Evolutionary conservation across 2,329 filamentous ascomycete genomes (phyloP).

Genomic region (Nectriaceae sp.): DNA sequence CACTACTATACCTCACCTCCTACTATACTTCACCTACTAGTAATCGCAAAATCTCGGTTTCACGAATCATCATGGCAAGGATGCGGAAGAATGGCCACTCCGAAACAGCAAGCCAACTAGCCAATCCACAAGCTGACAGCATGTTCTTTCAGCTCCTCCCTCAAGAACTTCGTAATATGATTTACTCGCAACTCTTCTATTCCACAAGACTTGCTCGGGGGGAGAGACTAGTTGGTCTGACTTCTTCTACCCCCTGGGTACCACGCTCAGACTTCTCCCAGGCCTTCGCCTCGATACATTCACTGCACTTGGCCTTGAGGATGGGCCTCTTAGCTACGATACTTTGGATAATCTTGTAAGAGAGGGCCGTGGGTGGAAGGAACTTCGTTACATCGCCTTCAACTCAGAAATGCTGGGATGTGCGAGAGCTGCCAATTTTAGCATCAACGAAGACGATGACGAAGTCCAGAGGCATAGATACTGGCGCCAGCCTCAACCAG

Average conservation of each 20-base stretch:
- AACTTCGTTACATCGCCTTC: conserved; percentile 12
- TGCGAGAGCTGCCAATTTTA: neutral
- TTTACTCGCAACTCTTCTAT: conserved; percentile 1
- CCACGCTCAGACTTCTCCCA: conserved; percentile 5
- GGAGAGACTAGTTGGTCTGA: neutral
- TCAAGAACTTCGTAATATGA: conserved; percentile 4
- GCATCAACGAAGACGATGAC: neutral
- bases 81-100: neutral
- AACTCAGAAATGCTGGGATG: conserved; percentile 4
- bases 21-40: too few relatives aligned
- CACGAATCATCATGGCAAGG: neutral
- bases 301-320: neutral
- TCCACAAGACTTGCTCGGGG: conserved; percentile 1
- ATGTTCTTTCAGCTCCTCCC: conserved; percentile 1
- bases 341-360: conserved; percentile 5
- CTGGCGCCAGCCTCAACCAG: conserved; percentile 11
- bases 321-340: neutral
- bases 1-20: too few relatives aligned
- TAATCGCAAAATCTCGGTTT: too few relatives aligned
- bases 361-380: conserved; percentile 10
- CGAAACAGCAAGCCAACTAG: neutral
- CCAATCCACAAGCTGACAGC: neutral
- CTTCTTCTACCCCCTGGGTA: conserved; percentile 1
- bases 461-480: neutral
- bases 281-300: conserved; percentile 12